Evolutionary conservation across 2,329 filamentous ascomycete species (phyloP).

Genomic region (Teratosphaeria gauchensis): DNA sequence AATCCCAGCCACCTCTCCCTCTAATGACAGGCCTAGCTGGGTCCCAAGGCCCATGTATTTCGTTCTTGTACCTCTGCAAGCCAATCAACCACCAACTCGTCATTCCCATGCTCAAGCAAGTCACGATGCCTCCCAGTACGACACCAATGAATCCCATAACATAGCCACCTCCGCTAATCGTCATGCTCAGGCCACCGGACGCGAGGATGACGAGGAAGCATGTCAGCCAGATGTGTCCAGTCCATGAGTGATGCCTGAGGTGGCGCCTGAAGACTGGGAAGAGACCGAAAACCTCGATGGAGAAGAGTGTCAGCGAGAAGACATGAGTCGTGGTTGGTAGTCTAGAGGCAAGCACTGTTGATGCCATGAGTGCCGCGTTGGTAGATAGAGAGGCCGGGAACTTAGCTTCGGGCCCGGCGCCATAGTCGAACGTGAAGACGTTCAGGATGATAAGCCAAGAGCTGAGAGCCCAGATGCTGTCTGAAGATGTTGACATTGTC

Average conservation of each 20-base stretch:
- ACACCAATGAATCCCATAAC: slow-evolving; percentile 59
- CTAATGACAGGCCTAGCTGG: slow-evolving; percentile 82
- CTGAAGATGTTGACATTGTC: slow-evolving; percentile 82
- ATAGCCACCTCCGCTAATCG: slow-evolving; percentile 45
- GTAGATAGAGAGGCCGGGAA: slow-evolving; percentile 74
- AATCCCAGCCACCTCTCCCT: slow-evolving; percentile 2
- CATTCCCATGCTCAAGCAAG: slow-evolving; percentile 73
- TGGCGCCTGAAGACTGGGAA: slow-evolving; percentile 97
- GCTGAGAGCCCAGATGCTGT: slow-evolving; percentile 96
- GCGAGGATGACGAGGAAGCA: slow-evolving; percentile 67
- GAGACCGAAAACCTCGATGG: slow-evolving; percentile 91
- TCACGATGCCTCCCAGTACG: slow-evolving; percentile 63
- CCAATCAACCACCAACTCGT: slow-evolving; percentile 98
- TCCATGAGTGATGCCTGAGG: slow-evolving; percentile 70
- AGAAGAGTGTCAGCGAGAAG: slow-evolving; percentile 89
- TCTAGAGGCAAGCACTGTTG: slow-evolving; percentile 82
- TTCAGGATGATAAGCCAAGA: slow-evolving; percentile 91
- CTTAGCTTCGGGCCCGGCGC: slow-evolving; percentile 53
- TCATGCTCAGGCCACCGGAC: slow-evolving; percentile 63
- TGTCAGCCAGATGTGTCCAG: slow-evolving; percentile 69
- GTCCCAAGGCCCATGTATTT: slow-evolving; percentile 97
- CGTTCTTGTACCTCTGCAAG: slow-evolving; percentile 97
- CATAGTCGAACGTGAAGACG: slow-evolving; percentile 97
- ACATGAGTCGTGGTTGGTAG: slow-evolving; percentile 87
- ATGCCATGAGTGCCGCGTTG: slow-evolving; percentile 93